These are phyloP conservation scores for Neobulgaria alba DNA, from an alignment of 2,329 filamentous ascomycete species.

Conservation along the genomic window DNA sequence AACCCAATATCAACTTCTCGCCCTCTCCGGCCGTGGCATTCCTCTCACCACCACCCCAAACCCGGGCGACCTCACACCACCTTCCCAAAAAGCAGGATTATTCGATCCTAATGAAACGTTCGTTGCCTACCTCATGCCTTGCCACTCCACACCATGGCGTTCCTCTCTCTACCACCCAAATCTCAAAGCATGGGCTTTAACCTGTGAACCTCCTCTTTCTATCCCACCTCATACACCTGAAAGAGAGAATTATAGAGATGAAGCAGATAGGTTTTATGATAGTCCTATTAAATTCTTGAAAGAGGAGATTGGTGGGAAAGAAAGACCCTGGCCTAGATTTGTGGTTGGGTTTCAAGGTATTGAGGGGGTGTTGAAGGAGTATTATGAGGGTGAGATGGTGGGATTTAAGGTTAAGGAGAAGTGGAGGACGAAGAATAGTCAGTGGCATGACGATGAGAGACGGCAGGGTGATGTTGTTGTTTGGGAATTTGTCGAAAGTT, in stretches of 20 bases:
- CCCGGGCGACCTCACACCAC: constrained; percentile 5
- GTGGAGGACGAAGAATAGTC: constrained; percentile 51
- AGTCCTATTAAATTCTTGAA: constrained; percentile 50
- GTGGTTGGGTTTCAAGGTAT: constrained; percentile 55
- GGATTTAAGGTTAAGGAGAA: constrained; percentile 38
- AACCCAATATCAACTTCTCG: constrained; percentile 55
- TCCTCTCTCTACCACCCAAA: constrained; percentile 70
- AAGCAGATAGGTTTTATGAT: constrained; percentile 84
- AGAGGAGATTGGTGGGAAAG: constrained; percentile 21
- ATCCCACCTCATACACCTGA: constrained; percentile 43
- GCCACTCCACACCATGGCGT: constrained; percentile 93
- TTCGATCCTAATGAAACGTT: constrained; percentile 36
- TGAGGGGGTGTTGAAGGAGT: constrained; percentile 38
- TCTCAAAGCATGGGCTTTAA: constrained; percentile 73
- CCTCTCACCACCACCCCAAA: constrained; percentile 20
- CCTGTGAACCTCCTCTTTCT: constrained; percentile 80
- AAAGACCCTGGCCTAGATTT: constrained; percentile 42
- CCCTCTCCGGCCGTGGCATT: constrained; percentile 34
- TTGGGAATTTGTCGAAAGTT: constrained; percentile 40
- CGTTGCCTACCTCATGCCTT: constrained; percentile 84
- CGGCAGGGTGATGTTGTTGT: constrained; percentile 49
- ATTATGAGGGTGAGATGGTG: constrained; percentile 34
- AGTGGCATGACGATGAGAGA: constrained; percentile 54
- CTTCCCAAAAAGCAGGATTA: constrained; percentile 4
- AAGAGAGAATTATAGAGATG: constrained; percentile 67